A percentile compares a stretch with the other conserved stretches of the same genome.
Conservation (phyloP, 2,329 filamentous ascomycete species). For the Aureobasidium subglaciale region DNA sequence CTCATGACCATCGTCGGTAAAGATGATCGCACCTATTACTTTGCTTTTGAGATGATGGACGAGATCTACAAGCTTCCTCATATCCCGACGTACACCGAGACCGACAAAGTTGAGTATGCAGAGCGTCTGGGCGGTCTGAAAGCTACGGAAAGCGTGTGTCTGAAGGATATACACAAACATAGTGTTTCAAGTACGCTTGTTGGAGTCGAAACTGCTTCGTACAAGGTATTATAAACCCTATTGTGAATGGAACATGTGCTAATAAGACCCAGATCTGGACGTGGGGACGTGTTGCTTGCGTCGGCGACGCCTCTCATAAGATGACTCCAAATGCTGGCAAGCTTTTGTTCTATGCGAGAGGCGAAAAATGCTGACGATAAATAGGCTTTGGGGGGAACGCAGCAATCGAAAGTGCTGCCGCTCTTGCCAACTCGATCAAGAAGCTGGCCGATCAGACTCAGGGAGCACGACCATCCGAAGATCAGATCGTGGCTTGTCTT, state of each 20-base stretch:
- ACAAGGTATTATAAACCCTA: constrained; percentile 11
- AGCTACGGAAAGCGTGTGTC: constrained; percentile 23
- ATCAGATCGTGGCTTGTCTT: constrained; percentile 16
- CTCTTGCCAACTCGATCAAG: constrained; percentile 21
- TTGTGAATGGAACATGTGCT: not conserved
- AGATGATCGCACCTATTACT: constrained; percentile 31
- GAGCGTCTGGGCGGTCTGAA: constrained; percentile 21
- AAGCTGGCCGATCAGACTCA: constrained; percentile 14
- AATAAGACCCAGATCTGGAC: constrained; percentile 17
- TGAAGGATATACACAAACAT: constrained; percentile 28
- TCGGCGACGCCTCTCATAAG: constrained; percentile 24
- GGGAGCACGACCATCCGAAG: not conserved
- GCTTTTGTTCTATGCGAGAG: not conserved
- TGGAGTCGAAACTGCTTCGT: constrained; percentile 22
- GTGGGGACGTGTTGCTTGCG: constrained; percentile 22
- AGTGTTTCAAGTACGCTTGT: constrained; percentile 26
- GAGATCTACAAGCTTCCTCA: constrained; percentile 26
- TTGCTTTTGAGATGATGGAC: constrained; percentile 28
- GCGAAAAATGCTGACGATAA: not conserved
- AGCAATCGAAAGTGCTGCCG: constrained; percentile 23
- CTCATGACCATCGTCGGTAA: constrained; percentile 28
- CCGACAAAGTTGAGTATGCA: constrained; percentile 27
- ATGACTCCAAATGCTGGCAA: constrained; percentile 20
- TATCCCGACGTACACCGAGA: constrained; percentile 29
- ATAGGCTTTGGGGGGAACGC: constrained; percentile 21